Evolutionary conservation across 2,329 filamentous ascomycete genomes (phyloP).

Genomic region (Tolypocladium tropicale): DNA sequence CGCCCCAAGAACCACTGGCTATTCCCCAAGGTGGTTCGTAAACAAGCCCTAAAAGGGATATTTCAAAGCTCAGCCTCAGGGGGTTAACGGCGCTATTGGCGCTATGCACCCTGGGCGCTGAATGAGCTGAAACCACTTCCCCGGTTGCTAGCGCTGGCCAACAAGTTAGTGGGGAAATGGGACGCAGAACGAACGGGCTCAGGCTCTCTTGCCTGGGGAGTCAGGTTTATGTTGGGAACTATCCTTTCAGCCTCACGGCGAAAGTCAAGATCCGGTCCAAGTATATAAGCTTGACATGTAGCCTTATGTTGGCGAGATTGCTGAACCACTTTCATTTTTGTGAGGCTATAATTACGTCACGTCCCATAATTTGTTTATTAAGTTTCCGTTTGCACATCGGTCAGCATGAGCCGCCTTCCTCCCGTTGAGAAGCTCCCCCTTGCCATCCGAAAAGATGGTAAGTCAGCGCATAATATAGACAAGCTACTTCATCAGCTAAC

Average conservation of each 20-base stretch:
- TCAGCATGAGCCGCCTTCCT: slow-evolving; percentile 22
- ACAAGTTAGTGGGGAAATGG: neutral
- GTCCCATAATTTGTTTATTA: neutral
- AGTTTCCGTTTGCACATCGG: neutral
- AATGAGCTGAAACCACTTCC: neutral
- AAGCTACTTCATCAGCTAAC: neutral
- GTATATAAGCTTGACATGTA: neutral
- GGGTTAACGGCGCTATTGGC: neutral
- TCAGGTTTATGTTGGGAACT: neutral
- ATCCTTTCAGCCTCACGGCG: neutral
- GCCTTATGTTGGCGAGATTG: neutral
- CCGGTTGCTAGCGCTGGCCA: neutral
- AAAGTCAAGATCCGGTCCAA: neutral
- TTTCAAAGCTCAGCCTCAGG: neutral
- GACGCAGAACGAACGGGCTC: neutral
- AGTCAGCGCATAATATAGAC: slow-evolving; percentile 5
- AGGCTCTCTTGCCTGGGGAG: neutral
- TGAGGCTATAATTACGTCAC: too few species aligned
- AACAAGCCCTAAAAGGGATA: neutral
- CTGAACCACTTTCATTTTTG: too few species aligned
- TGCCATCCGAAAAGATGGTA: slow-evolving; percentile 41
- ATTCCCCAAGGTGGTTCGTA: neutral
- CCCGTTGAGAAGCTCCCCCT: slow-evolving; percentile 41
- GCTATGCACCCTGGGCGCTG: neutral
- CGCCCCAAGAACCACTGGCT: neutral